Percentiles rank a stretch among this genome's conserved stretches.
Evolutionary conservation across 2,329 filamentous ascomycete species (phyloP).

Genomic region (Myriosclerotinia scirpicola): DNA sequence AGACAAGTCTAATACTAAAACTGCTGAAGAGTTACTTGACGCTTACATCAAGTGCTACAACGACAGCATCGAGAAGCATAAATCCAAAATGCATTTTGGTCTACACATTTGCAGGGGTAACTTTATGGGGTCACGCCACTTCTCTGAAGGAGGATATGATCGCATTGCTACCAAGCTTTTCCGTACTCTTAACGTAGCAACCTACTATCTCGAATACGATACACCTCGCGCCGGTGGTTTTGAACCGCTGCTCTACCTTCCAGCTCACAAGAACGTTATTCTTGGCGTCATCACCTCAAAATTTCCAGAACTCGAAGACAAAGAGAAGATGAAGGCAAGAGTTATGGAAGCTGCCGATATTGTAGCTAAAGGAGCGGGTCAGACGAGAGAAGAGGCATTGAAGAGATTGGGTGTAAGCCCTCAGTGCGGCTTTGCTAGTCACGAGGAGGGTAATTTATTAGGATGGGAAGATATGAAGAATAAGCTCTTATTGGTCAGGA

Average conservation of each 20-base stretch:
- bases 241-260: slow-evolving; percentile 61
- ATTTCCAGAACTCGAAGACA: slow-evolving; percentile 60
- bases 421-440: slow-evolving; percentile 62
- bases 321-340: slow-evolving; percentile 61
- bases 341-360: slow-evolving; percentile 62
- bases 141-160: slow-evolving; percentile 66
- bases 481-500: slow-evolving; percentile 69
- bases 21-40: slow-evolving; percentile 70
- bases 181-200: slow-evolving; percentile 61
- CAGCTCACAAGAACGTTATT: slow-evolving; percentile 63
- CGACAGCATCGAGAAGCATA: slow-evolving; percentile 62
- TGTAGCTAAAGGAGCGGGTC: slow-evolving; percentile 65
- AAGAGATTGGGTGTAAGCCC: slow-evolving; percentile 68
- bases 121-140: slow-evolving; percentile 66
- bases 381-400: slow-evolving; percentile 66
- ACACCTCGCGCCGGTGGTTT: slow-evolving; percentile 64
- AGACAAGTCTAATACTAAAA: slow-evolving; percentile 54
- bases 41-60: slow-evolving; percentile 78
- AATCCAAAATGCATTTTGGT: slow-evolving; percentile 71
- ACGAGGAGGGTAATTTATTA: slow-evolving; percentile 60
- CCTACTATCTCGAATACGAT: slow-evolving; percentile 70
- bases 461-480: slow-evolving; percentile 69
- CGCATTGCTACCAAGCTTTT: slow-evolving; percentile 67
- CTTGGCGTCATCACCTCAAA: slow-evolving; percentile 65
- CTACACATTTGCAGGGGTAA: slow-evolving; percentile 75